A percentile compares a stretch with the other conserved stretches of the same genome.
phyloP scores from a whole-genome alignment of 2,329 filamentous ascomycete genomes.

The Paecilomyces formosus region DNA sequence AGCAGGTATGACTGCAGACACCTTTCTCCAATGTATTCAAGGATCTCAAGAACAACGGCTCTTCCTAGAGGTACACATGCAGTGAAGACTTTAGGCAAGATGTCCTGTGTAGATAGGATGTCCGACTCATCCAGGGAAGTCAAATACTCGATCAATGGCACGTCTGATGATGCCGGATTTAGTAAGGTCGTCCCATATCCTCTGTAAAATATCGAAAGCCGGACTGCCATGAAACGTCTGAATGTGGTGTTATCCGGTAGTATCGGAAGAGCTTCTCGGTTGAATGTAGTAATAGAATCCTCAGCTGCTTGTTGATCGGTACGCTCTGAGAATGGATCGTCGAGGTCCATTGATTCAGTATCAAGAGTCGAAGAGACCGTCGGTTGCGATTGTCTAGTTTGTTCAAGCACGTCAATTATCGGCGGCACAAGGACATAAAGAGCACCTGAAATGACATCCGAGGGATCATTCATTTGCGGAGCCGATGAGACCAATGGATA shows the following conservation, averaged over 20 bases:
- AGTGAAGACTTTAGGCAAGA: slow-evolving; percentile 23
- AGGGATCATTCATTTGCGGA: slow-evolving; percentile 8
- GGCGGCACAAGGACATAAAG: slow-evolving; percentile 19
- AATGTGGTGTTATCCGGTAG: slow-evolving; percentile 27
- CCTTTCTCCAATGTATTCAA: slow-evolving; percentile 42
- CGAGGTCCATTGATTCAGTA: slow-evolving; percentile 37
- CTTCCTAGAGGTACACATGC: slow-evolving; percentile 20
- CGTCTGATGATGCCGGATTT: neutral
- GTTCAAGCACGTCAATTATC: slow-evolving; percentile 24
- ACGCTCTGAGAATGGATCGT: slow-evolving; percentile 26
- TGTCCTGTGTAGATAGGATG: slow-evolving; percentile 26
- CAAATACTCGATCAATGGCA: slow-evolving; percentile 27
- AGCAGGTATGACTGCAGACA: slow-evolving; percentile 51
- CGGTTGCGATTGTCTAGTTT: slow-evolving; percentile 15
- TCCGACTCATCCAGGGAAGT: slow-evolving; percentile 28
- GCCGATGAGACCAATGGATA: slow-evolving; percentile 23
- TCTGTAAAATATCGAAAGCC: slow-evolving; percentile 23
- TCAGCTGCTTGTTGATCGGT: slow-evolving; percentile 14
- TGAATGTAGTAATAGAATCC: slow-evolving; percentile 18
- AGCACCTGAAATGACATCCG: slow-evolving; percentile 13
- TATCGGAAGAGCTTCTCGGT: slow-evolving; percentile 23
- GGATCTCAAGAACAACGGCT: slow-evolving; percentile 34
- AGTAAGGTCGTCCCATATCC: slow-evolving; percentile 4
- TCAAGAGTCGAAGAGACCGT: slow-evolving; percentile 4
- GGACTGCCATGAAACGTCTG: slow-evolving; percentile 27